Percentiles rank a stretch among this genome's conserved stretches.
These are phyloP conservation scores for Globisporangium canariense DNA, from an alignment of 352 stramenopile genomes.

Conservation along the genomic window DNA sequence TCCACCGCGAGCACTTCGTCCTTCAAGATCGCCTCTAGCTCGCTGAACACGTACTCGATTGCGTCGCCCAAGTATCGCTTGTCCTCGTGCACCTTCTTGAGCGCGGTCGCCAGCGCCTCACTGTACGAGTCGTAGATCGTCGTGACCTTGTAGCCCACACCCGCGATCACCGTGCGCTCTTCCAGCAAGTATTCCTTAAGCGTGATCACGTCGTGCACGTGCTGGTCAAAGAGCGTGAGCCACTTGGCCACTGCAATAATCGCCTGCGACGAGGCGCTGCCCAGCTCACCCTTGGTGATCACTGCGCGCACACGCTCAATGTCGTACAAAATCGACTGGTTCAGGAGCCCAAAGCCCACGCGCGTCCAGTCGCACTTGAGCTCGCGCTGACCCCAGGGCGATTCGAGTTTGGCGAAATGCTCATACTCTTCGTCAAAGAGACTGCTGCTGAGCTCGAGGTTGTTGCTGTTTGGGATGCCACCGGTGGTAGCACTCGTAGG, in stretches of 20 bases:
- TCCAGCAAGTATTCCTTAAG: slow-evolving; percentile 71
- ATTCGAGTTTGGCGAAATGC: slow-evolving; percentile 22
- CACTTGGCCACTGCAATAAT: slow-evolving; percentile 59
- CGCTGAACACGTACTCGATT: slow-evolving; percentile 42
- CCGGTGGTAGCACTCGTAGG: not conserved
- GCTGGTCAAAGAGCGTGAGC: slow-evolving; percentile 59
- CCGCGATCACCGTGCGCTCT: slow-evolving; percentile 50
- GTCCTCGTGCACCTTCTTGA: slow-evolving; percentile 53
- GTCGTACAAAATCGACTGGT: slow-evolving; percentile 58
- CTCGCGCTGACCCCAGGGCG: slow-evolving; percentile 45
- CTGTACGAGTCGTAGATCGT: slow-evolving; percentile 64
- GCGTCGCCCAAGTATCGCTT: slow-evolving; percentile 37
- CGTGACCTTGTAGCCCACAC: slow-evolving; percentile 56
- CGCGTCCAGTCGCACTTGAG: slow-evolving; percentile 46
- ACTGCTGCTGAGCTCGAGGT: slow-evolving; percentile 10
- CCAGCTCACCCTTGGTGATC: slow-evolving; percentile 44
- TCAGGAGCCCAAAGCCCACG: slow-evolving; percentile 48
- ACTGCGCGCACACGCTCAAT: slow-evolving; percentile 47
- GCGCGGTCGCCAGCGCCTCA: slow-evolving; percentile 35
- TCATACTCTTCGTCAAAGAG: slow-evolving; percentile 19
- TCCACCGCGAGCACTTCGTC: slow-evolving; percentile 55
- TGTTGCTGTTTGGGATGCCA: slow-evolving; percentile 4
- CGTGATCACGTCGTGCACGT: slow-evolving; percentile 49
- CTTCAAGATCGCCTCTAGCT: slow-evolving; percentile 49
- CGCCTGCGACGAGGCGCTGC: slow-evolving; percentile 44